A percentile compares a stretch with the other conserved stretches of the same genome.
phyloP scores from a whole-genome alignment of 805 yeast species.

The Metschnikowia arizonensis region DNA sequence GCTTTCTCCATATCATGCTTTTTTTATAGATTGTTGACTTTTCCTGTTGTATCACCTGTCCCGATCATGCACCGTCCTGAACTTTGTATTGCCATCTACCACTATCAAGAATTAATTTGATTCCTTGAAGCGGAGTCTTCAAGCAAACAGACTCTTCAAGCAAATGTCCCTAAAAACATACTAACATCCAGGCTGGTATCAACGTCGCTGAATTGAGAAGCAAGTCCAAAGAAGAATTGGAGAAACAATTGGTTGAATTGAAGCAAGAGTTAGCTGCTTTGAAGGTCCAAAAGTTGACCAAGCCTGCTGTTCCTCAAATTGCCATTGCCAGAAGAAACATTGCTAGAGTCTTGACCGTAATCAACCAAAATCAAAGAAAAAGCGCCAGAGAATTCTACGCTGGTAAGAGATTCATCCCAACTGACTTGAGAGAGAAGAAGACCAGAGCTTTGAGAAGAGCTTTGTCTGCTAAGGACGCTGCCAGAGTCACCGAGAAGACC shows the following conservation, averaged over 20 bases:
- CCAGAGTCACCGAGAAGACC: slow-evolving; percentile 79
- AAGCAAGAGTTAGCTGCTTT: slow-evolving; percentile 94
- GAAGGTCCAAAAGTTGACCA: slow-evolving; percentile 92
- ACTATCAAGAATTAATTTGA: too few relatives aligned
- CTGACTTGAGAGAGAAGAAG: slow-evolving; percentile 98
- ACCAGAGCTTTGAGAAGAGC: slow-evolving; percentile 99
- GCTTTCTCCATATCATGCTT: background rate
- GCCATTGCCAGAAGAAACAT: slow-evolving; percentile 96
- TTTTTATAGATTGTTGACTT: background rate
- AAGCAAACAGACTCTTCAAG: too few relatives aligned
- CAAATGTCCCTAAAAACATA: too few relatives aligned
- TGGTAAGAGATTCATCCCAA: slow-evolving; percentile 94
- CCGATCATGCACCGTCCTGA: too few relatives aligned
- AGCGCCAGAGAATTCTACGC: slow-evolving; percentile 92
- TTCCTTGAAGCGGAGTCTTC: too few relatives aligned
- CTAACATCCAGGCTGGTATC: slow-evolving; percentile 66
- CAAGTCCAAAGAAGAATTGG: slow-evolving; percentile 95
- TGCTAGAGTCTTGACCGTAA: slow-evolving; percentile 96
- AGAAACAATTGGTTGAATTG: slow-evolving; percentile 88
- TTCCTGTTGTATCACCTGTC: background rate
- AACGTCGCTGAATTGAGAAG: slow-evolving; percentile 96
- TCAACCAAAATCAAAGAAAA: slow-evolving; percentile 95
- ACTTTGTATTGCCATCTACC: too few relatives aligned
- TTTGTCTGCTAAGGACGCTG: slow-evolving; percentile 82
- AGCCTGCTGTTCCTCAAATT: slow-evolving; percentile 92